Conservation (phyloP, 805 yeast genomes). For the Candida ascalaphidarum region DNA sequence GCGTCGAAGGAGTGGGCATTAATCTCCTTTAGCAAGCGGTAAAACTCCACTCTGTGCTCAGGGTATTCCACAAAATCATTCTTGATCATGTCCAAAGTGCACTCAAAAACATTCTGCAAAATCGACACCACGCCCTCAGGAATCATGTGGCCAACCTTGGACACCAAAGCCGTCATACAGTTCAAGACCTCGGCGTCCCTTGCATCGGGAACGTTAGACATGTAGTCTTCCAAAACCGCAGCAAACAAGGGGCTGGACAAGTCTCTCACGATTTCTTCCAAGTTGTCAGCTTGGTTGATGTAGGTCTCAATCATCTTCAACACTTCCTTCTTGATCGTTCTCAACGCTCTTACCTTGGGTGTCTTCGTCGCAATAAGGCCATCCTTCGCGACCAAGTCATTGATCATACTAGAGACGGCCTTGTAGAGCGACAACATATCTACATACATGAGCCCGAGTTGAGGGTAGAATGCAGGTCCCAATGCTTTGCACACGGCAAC, state of each 20-base stretch:
- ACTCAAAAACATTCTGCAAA: constrained; percentile 85
- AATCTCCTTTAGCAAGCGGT: constrained; percentile 80
- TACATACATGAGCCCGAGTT: constrained; percentile 75
- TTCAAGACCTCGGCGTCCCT: constrained; percentile 96
- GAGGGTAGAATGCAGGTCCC: constrained; percentile 87
- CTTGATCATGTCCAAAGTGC: constrained; percentile 91
- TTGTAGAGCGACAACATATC: constrained; percentile 85
- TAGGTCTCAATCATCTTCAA: constrained; percentile 84
- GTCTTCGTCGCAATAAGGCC: constrained; percentile 91
- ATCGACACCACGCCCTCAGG: constrained; percentile 85
- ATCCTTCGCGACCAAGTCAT: constrained; percentile 67
- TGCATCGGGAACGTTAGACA: constrained; percentile 85
- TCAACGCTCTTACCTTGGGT: constrained; percentile 87
- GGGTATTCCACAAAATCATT: constrained; percentile 95
- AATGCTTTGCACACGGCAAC: constrained; percentile 91
- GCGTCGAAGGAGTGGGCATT: constrained; percentile 81
- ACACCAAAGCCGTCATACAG: constrained; percentile 86
- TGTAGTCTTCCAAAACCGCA: constrained; percentile 86
- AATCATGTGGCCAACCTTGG: constrained; percentile 78
- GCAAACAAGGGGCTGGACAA: constrained; percentile 75
- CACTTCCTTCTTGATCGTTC: constrained; percentile 94
- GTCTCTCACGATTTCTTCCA: constrained; percentile 75
- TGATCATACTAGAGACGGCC: constrained; percentile 82
- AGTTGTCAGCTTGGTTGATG: constrained; percentile 76
- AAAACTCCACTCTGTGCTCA: constrained; percentile 95